Percentiles rank a stretch among this genome's conserved stretches.
Conservation (phyloP, 331 rosid genomes). For the Dryas integrifolia region DNA sequence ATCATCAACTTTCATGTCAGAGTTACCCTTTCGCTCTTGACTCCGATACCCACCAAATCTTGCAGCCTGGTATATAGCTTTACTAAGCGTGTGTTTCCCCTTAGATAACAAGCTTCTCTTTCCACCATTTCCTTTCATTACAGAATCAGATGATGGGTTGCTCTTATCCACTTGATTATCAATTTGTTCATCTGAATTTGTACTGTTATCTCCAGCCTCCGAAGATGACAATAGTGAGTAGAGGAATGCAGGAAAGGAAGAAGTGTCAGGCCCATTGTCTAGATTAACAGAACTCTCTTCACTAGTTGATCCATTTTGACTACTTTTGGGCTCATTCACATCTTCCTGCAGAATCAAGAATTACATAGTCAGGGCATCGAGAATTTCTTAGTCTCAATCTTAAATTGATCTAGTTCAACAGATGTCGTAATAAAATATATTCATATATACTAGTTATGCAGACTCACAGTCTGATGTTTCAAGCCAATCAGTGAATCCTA, state of each 20-base stretch:
- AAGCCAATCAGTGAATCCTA: background rate
- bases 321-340: conserved; percentile 34
- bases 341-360: conserved; percentile 49
- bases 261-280: conserved; percentile 85
- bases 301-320: conserved; percentile 39
- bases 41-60: conserved; percentile 54
- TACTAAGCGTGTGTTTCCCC: conserved; percentile 60
- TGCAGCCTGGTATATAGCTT: conserved; percentile 55
- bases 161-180: conserved; percentile 35
- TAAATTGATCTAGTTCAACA: background rate
- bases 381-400: background rate
- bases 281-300: conserved; percentile 40
- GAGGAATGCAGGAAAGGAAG: conserved; percentile 86
- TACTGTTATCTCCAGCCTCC: conserved; percentile 40
- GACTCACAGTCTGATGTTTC: background rate
- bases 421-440: background rate
- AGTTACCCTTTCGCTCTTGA: conserved; percentile 43
- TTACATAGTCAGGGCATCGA: background rate
- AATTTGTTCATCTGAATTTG: conserved; percentile 29
- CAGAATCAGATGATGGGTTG: conserved; percentile 30
- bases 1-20: conserved; percentile 38
- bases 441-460: background rate
- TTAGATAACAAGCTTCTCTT: conserved; percentile 61
- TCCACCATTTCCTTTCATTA: conserved; percentile 44
- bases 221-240: conserved; percentile 68